These are phyloP conservation scores for Xylaria hypoxylon DNA, from an alignment of 2,329 filamentous ascomycete species.

Conservation along the genomic window DNA sequence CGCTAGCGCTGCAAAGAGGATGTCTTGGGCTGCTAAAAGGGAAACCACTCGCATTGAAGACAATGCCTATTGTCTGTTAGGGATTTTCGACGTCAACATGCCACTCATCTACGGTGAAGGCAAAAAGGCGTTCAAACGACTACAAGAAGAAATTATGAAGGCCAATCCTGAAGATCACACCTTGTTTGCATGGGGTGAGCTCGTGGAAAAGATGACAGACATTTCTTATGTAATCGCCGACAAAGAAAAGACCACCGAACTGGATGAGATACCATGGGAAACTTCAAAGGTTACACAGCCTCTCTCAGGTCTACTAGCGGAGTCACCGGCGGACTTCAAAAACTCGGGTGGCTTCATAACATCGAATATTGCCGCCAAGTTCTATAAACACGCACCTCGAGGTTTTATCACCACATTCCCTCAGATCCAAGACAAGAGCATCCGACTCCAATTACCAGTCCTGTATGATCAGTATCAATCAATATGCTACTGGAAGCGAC, in stretches of 20 bases:
- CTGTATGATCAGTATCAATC: conserved; percentile 4
- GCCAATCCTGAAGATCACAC: conserved; percentile 43
- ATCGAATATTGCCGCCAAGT: conserved; percentile 10
- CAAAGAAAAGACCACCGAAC: not conserved
- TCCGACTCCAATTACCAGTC: conserved; percentile 20
- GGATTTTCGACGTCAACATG: conserved; percentile 49
- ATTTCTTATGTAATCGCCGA: conserved; percentile 12
- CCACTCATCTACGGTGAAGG: conserved; percentile 49
- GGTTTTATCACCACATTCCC: conserved; percentile 18
- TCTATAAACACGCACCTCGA: conserved; percentile 20
- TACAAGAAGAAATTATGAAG: conserved; percentile 45
- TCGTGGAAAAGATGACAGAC: conserved; percentile 18
- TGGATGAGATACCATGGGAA: conserved; percentile 25
- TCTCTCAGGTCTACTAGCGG: conserved; percentile 21
- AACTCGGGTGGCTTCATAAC: conserved; percentile 20
- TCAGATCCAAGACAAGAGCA: conserved; percentile 22
- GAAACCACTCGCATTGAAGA: conserved; percentile 45
- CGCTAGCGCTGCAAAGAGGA: conserved; percentile 42
- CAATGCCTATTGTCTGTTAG: conserved; percentile 47
- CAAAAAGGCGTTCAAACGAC: conserved; percentile 42
- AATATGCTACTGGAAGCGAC: conserved; percentile 15
- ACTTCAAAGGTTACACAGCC: conserved; percentile 7
- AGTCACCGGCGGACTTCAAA: conserved; percentile 26
- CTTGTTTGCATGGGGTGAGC: conserved; percentile 42
- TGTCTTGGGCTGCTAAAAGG: conserved; percentile 48